Evolutionary conservation across 129 eudicot species (phyloP), one percentile per base, ranked within the genome.

Genomic region (Artemisia argyi): DNA sequence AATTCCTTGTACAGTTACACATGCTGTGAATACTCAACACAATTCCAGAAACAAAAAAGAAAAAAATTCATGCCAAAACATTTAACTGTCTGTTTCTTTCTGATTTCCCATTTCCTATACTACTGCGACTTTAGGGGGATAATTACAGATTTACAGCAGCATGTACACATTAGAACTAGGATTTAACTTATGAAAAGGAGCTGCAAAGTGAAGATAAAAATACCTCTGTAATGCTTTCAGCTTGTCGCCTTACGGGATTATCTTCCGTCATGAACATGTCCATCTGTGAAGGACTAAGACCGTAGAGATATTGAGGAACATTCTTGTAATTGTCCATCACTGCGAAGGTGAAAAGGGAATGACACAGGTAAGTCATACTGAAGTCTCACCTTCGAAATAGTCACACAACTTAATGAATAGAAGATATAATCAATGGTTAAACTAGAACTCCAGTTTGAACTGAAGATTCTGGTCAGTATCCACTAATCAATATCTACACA

Each of bases 261-360:
- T 89, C 95, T 66, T 85, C 95, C 3, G 98, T 87, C 96, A 85
- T 87, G 84, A 93, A 93, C 95, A 87, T 87, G 79, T 87, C 92
- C 95, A 93, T 85, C 78, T 89, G 96, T 56, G 92, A 71, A 65
- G 91, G 98, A 67, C 83, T 74, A 53, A 89, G 96, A 48, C 97
- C 98, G 14, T 87, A 87, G 1, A 93, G 83, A 82, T 67, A 77
- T 61, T 84, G 85, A 69, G 96, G 97, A 12, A 76, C 81, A 76
- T 87, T 89, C 79, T 89, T 87, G 91, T 55, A 92, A 82, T 89
- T 87, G 32, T 92, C 95, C 90, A 85, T 87, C 84, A 92, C 96
- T 89, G 77, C 67, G 73, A 63, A 61, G 42, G 73, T 59, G 22
- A 77, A 12, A 30, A 32, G 20, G 39, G 10, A 39, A 30, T 3